Conservation (phyloP, 805 yeast genomes). For the Candida cerambycidarum region DNA sequence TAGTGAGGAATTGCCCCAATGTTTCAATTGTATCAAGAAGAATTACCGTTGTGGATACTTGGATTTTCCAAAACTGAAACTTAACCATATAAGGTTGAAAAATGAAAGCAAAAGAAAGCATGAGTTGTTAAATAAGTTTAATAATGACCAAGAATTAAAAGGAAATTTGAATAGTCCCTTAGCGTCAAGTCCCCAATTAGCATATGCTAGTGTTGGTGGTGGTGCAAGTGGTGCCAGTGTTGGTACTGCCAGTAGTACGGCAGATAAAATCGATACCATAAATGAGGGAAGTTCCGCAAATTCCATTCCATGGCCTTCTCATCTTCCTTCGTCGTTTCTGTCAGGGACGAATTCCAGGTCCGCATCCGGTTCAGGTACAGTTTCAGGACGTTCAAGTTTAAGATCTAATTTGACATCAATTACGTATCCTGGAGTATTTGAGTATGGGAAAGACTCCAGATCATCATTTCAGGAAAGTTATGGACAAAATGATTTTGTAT, state of each 20-base stretch:
- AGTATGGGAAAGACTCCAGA: background rate
- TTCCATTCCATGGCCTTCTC: conserved; percentile 15
- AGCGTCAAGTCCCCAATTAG: background rate
- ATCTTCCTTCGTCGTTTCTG: background rate
- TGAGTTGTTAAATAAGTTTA: conserved; percentile 7
- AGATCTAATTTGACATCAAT: background rate
- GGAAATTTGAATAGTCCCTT: background rate
- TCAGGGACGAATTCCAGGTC: conserved; percentile 1
- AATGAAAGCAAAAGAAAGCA: conserved; percentile 23
- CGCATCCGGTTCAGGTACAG: background rate
- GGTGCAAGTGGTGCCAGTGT: background rate
- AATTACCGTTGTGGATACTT: conserved; percentile 41
- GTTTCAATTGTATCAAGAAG: conserved; percentile 39
- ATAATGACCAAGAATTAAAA: background rate
- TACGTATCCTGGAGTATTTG: conserved; percentile 1
- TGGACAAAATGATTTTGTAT: conserved; percentile 4
- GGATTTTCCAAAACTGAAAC: conserved; percentile 38
- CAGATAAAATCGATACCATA: conserved; percentile 24
- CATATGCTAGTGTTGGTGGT: too few species aligned
- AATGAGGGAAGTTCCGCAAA: conserved; percentile 29
- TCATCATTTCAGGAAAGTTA: background rate
- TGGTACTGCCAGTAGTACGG: conserved; percentile 14
- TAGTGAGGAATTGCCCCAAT: conserved; percentile 42
- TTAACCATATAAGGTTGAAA: conserved; percentile 34
- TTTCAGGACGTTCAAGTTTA: background rate